Evolutionary conservation across 257 asterid species (phyloP).

Genomic region (Nicotiana benthamiana): DNA sequence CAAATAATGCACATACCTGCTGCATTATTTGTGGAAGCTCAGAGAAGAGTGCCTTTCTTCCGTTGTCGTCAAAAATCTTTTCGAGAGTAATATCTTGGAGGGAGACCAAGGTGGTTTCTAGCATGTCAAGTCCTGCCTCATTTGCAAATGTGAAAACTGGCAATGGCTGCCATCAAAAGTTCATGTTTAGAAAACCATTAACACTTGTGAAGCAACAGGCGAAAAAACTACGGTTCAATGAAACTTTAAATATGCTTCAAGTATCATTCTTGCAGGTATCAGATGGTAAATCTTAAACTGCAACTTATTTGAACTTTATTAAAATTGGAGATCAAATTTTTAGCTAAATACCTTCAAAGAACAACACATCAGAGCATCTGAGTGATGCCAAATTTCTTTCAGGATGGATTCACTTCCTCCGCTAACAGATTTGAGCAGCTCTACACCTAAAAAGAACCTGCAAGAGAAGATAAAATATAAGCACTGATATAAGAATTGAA

Average conservation of each 20-base stretch:
- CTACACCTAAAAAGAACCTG: slow-evolving; percentile 79
- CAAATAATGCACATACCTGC: slow-evolving; percentile 36
- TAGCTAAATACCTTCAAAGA: slow-evolving; percentile 56
- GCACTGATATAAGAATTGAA: not conserved
- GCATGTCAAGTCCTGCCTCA: slow-evolving; percentile 97
- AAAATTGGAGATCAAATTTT: not conserved
- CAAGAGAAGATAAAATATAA: slow-evolving; percentile 1
- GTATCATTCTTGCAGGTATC: not conserved
- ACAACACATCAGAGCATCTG: slow-evolving; percentile 87
- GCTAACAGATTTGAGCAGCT: slow-evolving; percentile 56
- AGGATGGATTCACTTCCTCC: slow-evolving; percentile 66
- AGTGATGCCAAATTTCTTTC: slow-evolving; percentile 83
- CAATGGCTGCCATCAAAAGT: slow-evolving; percentile 49
- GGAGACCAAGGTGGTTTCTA: slow-evolving; percentile 80
- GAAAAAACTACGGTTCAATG: not conserved
- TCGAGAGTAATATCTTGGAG: slow-evolving; percentile 87
- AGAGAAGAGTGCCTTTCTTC: slow-evolving; percentile 57
- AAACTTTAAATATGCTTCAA: not conserved
- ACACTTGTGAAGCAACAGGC: not conserved
- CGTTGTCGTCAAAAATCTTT: slow-evolving; percentile 71
- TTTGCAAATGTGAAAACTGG: slow-evolving; percentile 88
- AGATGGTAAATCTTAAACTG: not conserved
- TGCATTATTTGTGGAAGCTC: slow-evolving; percentile 91
- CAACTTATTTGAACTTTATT: not conserved
- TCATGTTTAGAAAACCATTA: not conserved